Evolutionary conservation across 2,329 filamentous ascomycete species (phyloP).

Genomic region (Cercospora beticola): DNA sequence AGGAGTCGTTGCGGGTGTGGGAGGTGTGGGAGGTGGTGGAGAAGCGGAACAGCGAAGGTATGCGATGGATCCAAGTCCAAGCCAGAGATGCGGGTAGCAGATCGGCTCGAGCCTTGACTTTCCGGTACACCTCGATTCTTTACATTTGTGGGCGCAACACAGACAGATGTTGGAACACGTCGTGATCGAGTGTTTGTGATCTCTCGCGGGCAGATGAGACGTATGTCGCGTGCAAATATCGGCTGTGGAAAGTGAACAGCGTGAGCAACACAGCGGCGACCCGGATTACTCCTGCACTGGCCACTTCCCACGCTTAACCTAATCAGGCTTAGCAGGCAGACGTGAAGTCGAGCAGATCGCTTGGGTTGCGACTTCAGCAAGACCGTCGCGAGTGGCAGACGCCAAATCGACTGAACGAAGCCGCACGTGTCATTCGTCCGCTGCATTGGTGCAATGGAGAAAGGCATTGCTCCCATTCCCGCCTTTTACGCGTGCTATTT

Average conservation of each 20-base stretch:
- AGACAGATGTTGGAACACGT: background rate
- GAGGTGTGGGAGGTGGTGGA: constrained; percentile 2
- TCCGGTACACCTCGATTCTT: background rate
- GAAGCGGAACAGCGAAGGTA: constrained; percentile 1
- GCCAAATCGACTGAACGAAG: background rate
- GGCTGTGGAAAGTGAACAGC: background rate
- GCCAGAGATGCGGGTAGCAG: constrained; percentile 2
- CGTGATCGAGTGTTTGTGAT: background rate
- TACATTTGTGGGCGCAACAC: background rate
- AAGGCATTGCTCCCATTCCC: constrained; percentile 59
- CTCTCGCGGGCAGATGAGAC: background rate
- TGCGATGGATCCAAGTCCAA: constrained; percentile 4
- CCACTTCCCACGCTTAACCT: background rate
- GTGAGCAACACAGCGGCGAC: background rate
- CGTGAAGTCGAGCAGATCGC: background rate
- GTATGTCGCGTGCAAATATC: background rate
- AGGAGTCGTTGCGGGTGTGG: background rate
- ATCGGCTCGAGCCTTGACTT: constrained; percentile 2
- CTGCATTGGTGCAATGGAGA: constrained; percentile 26
- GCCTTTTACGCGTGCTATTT: constrained; percentile 93
- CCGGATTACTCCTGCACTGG: background rate
- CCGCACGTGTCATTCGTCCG: background rate
- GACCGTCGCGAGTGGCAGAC: background rate
- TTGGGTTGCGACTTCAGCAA: background rate
- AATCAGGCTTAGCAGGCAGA: background rate